Conservation (phyloP, 2,329 filamentous ascomycete genomes). For the Cryphonectria naterciae region DNA sequence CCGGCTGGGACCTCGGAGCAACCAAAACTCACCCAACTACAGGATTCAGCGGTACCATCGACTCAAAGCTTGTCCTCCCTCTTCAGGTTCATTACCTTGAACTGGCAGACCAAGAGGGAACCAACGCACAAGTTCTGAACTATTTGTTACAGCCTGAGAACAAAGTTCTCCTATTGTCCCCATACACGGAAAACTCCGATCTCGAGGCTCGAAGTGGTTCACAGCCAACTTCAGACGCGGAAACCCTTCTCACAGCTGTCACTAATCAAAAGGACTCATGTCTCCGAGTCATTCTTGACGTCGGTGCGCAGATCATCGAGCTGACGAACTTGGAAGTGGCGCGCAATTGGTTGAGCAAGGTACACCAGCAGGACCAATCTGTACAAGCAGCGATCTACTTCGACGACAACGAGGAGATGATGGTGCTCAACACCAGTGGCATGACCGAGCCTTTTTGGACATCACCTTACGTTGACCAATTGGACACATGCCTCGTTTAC, state of each 20-base stretch:
- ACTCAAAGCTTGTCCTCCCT: slow-evolving; percentile 62
- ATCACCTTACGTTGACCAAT: slow-evolving; percentile 61
- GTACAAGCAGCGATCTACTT: slow-evolving; percentile 62
- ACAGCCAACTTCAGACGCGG: slow-evolving; percentile 38
- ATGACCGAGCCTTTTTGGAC: slow-evolving; percentile 53
- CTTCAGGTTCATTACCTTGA: slow-evolving; percentile 60
- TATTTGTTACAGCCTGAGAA: slow-evolving; percentile 62
- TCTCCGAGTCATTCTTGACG: slow-evolving; percentile 68
- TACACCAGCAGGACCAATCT: slow-evolving; percentile 27
- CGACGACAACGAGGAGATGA: slow-evolving; percentile 57
- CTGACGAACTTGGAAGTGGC: slow-evolving; percentile 61
- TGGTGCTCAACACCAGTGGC: slow-evolving; percentile 54
- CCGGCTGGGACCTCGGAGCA: slow-evolving; percentile 68
- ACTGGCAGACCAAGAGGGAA: slow-evolving; percentile 59
- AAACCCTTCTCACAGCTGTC: slow-evolving; percentile 51
- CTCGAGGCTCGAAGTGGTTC: background rate
- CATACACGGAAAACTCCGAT: background rate
- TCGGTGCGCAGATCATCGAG: slow-evolving; percentile 72
- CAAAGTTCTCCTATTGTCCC: slow-evolving; percentile 38
- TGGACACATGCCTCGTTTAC: slow-evolving; percentile 66
- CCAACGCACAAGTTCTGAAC: slow-evolving; percentile 68
- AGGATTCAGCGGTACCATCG: slow-evolving; percentile 74
- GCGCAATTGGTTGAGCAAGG: slow-evolving; percentile 52
- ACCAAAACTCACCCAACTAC: slow-evolving; percentile 54
- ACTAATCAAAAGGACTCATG: slow-evolving; percentile 39